Base-by-base conservation (phyloP, 1,139 yeast genomes). In the Hemisphaericaspora lyxosophila region DNA sequence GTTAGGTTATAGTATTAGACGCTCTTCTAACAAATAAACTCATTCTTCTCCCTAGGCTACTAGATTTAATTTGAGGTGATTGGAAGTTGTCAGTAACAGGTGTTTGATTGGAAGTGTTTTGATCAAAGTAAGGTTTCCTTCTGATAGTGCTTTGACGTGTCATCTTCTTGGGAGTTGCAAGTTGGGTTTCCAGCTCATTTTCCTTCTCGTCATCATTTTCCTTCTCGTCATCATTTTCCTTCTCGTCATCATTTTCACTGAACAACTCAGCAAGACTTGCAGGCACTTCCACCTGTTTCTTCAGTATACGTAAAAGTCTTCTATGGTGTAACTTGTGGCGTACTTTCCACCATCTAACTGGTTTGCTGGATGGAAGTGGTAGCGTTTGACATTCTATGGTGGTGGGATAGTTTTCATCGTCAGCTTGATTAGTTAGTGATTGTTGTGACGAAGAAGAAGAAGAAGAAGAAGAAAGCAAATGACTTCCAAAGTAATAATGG, bases 1-100 rank as follows among this genome's bases (percentile, higher is more conserved):
- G 57, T 35, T 17, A 23, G 24, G 31, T 26, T 17, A 27, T 49
- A 14, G 13, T 19, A 14, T 16, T 19, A 26, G 16, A 14, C 13
- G 15, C 13, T 17, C 26, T 35, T 22, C 33, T 38, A 36, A 23
- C 34, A 26, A 43, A 43, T 27, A 37, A 26, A 35, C 47, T 43
- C 7, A 41, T 24, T 30, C 34, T 41, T 35, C 43, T 24, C n/a
- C 28, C 18, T 18, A 38, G 11, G 3, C 14, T 6, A 6, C 15
- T 27, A 9, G 23, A 11, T 4, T 11, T 20, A 3, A 20, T 4
- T 11, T 20, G 11, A 3, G 23, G 3, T 20, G 30, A 7, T 11
- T 5, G 3, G 28, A 26, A 7, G 9, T 13, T 4, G 28, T 26
- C 17, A 30, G 16, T 15, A 19, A 12, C 14, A 9, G 11, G 16